These are phyloP conservation scores for Taiwanofungus camphoratus DNA, from an alignment of 1,284 basidiomycete genomes.

Conservation along the genomic window DNA sequence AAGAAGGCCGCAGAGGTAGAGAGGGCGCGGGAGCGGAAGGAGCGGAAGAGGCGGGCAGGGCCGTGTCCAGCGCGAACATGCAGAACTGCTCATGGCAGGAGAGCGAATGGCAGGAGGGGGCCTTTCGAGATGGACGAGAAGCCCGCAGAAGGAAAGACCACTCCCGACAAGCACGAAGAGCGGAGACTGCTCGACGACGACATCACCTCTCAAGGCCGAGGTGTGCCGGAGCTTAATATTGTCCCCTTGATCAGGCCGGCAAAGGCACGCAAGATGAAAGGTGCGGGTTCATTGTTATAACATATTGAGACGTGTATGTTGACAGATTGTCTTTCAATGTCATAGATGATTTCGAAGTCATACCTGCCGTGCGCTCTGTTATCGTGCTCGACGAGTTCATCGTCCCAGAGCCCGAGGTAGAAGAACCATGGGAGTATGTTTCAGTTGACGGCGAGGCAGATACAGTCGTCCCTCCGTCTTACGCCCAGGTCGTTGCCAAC, in stretches of 20 bases:
- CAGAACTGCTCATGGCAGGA: neutral
- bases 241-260: slow-evolving; percentile 36
- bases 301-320: too few relatives aligned
- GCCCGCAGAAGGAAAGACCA: neutral
- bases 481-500: slow-evolving; percentile 35
- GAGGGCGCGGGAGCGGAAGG: slow-evolving; percentile 34
- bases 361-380: slow-evolving; percentile 45
- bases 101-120: neutral
- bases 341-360: slow-evolving; percentile 45
- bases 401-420: slow-evolving; percentile 28
- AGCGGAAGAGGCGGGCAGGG: slow-evolving; percentile 14
- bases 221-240: slow-evolving; percentile 34
- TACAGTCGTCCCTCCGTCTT: slow-evolving; percentile 28
- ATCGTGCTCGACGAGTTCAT: slow-evolving; percentile 48
- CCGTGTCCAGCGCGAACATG: slow-evolving; percentile 1
- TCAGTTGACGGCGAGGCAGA: slow-evolving; percentile 34
- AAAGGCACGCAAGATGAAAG: slow-evolving; percentile 36
- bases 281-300: too few relatives aligned
- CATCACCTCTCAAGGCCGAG: slow-evolving; percentile 7
- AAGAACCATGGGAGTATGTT: slow-evolving; percentile 56
- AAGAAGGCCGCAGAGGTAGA: slow-evolving; percentile 37
- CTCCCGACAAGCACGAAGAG: neutral
- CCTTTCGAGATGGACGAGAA: neutral
- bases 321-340: neutral
- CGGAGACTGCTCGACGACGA: slow-evolving; percentile 7